These are phyloP conservation scores for Sphaerobolus stellatus DNA, from an alignment of 1,284 basidiomycete species.

Conservation along the genomic window DNA sequence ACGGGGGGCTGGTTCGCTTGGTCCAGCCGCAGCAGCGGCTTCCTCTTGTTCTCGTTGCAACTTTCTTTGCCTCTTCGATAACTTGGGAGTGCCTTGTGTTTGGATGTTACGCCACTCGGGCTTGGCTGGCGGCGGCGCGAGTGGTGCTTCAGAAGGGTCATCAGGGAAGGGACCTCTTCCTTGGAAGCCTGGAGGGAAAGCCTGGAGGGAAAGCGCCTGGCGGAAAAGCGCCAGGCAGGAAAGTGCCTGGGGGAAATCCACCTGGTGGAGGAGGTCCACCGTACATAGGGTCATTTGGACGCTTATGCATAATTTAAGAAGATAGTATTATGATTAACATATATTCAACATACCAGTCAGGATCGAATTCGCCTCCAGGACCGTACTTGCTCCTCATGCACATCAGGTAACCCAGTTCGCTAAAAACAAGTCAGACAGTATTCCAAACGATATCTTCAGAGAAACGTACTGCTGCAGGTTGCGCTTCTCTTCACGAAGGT, in stretches of 20 bases:
- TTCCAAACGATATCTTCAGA: not conserved
- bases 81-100: slow-evolving; percentile 15
- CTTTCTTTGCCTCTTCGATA: slow-evolving; percentile 12
- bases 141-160: too few species aligned
- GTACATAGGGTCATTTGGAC: slow-evolving; percentile 41
- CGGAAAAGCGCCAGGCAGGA: too few species aligned
- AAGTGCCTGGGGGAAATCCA: too few species aligned
- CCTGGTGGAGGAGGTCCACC: slow-evolving; percentile 42
- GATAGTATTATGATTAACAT: slow-evolving; percentile 6
- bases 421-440: slow-evolving; percentile 26
- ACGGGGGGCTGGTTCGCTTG: too few species aligned
- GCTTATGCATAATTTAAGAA: slow-evolving; percentile 39
- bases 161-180: too few species aligned
- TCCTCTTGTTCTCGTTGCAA: slow-evolving; percentile 9
- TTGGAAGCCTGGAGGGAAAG: too few species aligned
- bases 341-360: slow-evolving; percentile 53
- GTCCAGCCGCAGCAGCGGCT: slow-evolving; percentile 4
- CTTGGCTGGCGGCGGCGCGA: too few species aligned
- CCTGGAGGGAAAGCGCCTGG: too few species aligned
- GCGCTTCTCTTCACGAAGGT: slow-evolving; percentile 19
- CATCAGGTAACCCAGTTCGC: slow-evolving; percentile 68
- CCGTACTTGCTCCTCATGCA: slow-evolving; percentile 68
- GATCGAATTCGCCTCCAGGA: slow-evolving; percentile 73
- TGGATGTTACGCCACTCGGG: slow-evolving; percentile 19
- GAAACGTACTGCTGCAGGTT: slow-evolving; percentile 58